Percentiles rank a stretch among this genome's conserved stretches.
phyloP scores from a whole-genome alignment of 1,139 yeast genomes.

The Hyphopichia fennica region DNA sequence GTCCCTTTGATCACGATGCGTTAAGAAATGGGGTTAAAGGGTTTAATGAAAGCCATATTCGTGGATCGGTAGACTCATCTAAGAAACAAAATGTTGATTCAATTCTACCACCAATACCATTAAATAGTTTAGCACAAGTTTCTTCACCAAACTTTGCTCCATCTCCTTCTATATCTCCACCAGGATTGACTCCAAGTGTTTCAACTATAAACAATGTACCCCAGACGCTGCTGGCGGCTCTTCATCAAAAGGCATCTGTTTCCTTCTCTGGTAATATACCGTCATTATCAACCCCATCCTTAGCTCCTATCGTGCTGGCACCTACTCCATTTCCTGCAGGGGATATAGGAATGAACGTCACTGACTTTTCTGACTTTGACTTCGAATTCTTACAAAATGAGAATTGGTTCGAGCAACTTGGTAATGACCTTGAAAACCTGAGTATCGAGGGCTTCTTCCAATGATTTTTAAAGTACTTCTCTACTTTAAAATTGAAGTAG shows the following conservation, averaged over 20 bases:
- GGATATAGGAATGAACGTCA: constrained; percentile 3
- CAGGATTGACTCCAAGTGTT: no score
- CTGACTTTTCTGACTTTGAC: constrained; percentile 19
- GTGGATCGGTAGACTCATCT: constrained; percentile 10
- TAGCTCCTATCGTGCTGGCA: no score
- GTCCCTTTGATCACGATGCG: constrained; percentile 34
- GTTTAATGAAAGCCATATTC: constrained; percentile 26
- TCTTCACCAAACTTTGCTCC: no score
- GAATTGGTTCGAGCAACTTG: constrained; percentile 15
- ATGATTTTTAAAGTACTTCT: not conserved
- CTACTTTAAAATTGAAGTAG: not conserved
- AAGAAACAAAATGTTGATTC: not conserved
- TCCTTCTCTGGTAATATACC: no score
- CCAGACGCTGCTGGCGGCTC: not conserved
- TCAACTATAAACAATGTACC: not conserved
- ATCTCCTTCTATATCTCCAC: no score
- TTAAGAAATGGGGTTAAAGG: constrained; percentile 15
- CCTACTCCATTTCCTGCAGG: not conserved
- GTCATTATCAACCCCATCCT: no score
- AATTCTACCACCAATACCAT: not conserved
- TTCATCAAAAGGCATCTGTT: no score
- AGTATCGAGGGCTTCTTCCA: constrained; percentile 9
- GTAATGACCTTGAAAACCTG: not conserved
- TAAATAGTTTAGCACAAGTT: no score
- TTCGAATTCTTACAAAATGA: constrained; percentile 37